Percentiles rank a stretch among this genome's conserved stretches.
Conservation (phyloP, 2,329 filamentous ascomycete genomes). For the Apiospora hydei region DNA sequence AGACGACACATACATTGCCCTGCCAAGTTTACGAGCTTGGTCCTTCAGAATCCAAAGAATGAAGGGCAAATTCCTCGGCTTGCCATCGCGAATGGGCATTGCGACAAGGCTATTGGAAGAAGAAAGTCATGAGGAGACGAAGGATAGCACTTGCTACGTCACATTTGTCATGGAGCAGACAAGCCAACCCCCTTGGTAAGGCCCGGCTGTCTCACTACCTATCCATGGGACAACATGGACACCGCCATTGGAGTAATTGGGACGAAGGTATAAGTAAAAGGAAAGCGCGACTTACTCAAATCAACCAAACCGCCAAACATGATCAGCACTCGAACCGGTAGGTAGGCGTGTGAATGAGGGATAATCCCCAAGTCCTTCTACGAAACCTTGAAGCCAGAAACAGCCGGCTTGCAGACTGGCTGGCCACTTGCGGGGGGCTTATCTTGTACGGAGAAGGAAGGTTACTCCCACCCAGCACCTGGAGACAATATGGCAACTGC, state of each 20-base stretch:
- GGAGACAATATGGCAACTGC: slow-evolving; percentile 1
- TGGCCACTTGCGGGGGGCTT: neutral
- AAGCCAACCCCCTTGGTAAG: neutral
- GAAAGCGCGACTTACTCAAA: slow-evolving; percentile 38
- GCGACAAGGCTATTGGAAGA: neutral
- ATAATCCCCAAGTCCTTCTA: neutral
- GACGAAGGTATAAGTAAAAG: slow-evolving; percentile 20
- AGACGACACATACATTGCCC: neutral
- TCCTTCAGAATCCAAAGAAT: neutral
- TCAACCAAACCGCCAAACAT: slow-evolving; percentile 41
- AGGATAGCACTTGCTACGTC: slow-evolving; percentile 18
- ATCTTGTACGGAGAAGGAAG: neutral
- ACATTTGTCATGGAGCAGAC: neutral
- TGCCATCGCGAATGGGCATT: neutral
- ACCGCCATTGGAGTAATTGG: slow-evolving; percentile 22
- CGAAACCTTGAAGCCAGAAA: neutral
- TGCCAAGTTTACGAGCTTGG: neutral
- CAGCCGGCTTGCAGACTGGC: neutral
- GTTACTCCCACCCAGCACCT: neutral
- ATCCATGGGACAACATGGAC: neutral
- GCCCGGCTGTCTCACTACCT: neutral
- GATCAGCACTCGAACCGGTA: neutral
- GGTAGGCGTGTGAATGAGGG: neutral
- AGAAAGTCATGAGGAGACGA: neutral
- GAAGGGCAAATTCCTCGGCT: neutral